These are phyloP conservation scores for Pichia phayaonensis DNA, from an alignment of 805 yeast genomes.

Conservation along the genomic window DNA sequence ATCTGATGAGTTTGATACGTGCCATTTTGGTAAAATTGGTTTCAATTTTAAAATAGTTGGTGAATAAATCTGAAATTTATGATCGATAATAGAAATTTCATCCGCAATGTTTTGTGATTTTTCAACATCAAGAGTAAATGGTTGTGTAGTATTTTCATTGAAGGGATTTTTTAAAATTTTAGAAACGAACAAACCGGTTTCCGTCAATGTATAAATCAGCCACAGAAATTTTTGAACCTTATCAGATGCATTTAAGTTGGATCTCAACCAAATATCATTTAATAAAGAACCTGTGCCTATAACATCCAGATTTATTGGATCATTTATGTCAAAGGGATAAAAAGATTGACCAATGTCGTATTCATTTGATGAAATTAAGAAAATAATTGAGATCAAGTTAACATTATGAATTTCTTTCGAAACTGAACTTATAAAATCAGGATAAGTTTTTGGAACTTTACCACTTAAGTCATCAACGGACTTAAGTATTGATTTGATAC, in stretches of 20 bases:
- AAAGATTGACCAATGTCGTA: conserved; percentile 25
- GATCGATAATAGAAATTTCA: conserved; percentile 12
- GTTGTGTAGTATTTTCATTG: conserved; percentile 10
- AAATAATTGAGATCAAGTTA: conserved; percentile 72
- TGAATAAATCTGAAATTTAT: conserved; percentile 15
- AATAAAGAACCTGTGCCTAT: conserved; percentile 38
- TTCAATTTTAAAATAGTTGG: conserved; percentile 21
- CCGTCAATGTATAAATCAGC: conserved; percentile 74
- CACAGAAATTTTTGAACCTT: conserved; percentile 74
- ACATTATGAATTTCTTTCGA: conserved; percentile 12
- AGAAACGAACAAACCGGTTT: conserved; percentile 53
- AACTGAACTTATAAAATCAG: conserved; percentile 33
- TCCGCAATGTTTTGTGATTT: neutral
- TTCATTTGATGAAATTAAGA: conserved; percentile 61
- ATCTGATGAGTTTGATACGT: neutral
- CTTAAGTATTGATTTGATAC: conserved; percentile 82
- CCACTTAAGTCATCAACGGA: conserved; percentile 70
- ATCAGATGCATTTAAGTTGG: conserved; percentile 50
- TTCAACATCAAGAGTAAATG: neutral
- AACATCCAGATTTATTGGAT: conserved; percentile 5
- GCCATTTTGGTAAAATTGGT: conserved; percentile 18
- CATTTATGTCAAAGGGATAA: conserved; percentile 15
- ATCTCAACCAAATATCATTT: conserved; percentile 66
- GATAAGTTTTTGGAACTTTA: conserved; percentile 39
- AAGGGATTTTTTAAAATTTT: conserved; percentile 31